phyloP scores from a whole-genome alignment of 225 moss, liverwort and hornwort genomes.

The Physcomitrellopsis africana region DNA sequence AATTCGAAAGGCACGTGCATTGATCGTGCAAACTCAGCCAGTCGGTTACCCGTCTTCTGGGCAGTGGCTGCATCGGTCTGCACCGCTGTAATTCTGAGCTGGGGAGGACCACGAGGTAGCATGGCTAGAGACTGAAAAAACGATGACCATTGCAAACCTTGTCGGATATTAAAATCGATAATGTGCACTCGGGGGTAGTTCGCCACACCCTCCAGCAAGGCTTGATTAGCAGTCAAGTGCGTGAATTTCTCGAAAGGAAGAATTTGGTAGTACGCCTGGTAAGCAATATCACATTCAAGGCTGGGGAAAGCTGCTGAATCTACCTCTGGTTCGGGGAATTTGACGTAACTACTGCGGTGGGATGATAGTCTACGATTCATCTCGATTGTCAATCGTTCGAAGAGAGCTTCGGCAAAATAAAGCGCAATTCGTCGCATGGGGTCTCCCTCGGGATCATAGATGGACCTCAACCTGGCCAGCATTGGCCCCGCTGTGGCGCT shows the following conservation, averaged over 20 bases:
- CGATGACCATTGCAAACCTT: conserved; percentile 70
- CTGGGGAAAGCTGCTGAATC: not conserved
- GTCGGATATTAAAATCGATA: conserved; percentile 63
- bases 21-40: conserved; percentile 56
- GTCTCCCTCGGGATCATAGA: conserved; percentile 47
- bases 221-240: conserved; percentile 71
- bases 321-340: not conserved
- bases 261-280: conserved; percentile 62
- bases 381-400: conserved; percentile 35
- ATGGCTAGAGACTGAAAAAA: conserved; percentile 59
- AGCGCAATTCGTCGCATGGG: conserved; percentile 73
- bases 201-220: conserved; percentile 57
- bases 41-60: conserved; percentile 48
- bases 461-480: conserved; percentile 53
- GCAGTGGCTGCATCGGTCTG: conserved; percentile 33
- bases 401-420: conserved; percentile 61
- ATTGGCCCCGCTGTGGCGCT: conserved; percentile 50
- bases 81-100: conserved; percentile 59
- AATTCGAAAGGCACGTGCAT: conserved; percentile 55
- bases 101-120: conserved; percentile 33
- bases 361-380: conserved; percentile 12
- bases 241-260: conserved; percentile 59
- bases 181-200: conserved; percentile 51
- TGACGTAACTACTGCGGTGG: not conserved
- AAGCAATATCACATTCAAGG: conserved; percentile 50